phyloP scores from a whole-genome alignment of 768 basidiomycete species.

The Suillus plorans region DNA sequence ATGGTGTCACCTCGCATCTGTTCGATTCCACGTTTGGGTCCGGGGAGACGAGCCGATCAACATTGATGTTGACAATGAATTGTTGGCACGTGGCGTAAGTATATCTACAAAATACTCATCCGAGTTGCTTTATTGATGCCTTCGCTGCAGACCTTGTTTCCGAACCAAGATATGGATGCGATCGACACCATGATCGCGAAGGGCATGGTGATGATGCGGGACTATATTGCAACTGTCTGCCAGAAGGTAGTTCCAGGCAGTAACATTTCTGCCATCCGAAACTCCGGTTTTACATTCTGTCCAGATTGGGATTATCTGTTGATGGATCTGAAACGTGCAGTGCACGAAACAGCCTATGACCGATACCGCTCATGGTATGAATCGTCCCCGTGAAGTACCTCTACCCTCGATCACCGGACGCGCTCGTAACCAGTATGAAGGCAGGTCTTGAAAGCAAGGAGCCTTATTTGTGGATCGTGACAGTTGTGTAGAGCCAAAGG shows the following conservation, averaged over 20 bases:
- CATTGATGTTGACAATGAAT: not conserved
- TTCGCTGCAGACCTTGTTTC: not conserved
- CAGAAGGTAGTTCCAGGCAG: not conserved
- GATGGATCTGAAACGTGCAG: not conserved
- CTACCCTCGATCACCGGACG: no score
- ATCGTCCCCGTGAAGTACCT: not conserved
- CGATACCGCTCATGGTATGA: not conserved
- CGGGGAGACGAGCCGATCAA: not conserved
- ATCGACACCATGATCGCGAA: conserved; percentile 7
- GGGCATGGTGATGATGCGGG: not conserved
- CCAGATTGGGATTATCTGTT: not conserved
- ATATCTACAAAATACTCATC: not conserved
- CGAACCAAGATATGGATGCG: not conserved
- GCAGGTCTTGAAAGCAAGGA: no score
- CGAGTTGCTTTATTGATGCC: not conserved
- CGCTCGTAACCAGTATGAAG: no score
- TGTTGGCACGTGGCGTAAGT: conserved; percentile 5
- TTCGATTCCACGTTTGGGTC: conserved; percentile 8
- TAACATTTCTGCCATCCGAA: not conserved
- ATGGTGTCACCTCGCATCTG: conserved; percentile 6
- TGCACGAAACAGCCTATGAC: not conserved
- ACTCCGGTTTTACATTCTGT: not conserved
- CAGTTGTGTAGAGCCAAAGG: no score
- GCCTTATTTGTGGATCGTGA: no score
- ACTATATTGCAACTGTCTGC: not conserved